phyloP scores from a whole-genome alignment of 2,329 filamentous ascomycete species.

The Xylariomycetidae sp. region DNA sequence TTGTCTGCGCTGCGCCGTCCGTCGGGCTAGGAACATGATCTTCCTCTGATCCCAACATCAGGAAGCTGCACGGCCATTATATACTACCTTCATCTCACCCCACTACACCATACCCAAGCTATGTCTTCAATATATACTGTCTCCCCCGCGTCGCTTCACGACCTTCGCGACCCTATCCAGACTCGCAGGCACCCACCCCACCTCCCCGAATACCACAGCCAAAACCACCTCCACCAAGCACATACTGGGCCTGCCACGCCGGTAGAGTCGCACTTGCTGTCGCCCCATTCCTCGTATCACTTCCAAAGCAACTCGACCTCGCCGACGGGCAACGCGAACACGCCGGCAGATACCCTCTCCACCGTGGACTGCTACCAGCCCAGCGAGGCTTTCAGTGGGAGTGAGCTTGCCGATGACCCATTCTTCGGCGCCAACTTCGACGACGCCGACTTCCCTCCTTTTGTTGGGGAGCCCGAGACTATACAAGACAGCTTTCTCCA shows the following conservation, averaged over 20 bases:
- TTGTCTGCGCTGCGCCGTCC: constrained; percentile 12
- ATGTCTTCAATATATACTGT: constrained; percentile 41
- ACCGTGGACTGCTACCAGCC: constrained; percentile 42
- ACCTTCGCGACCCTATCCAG: constrained; percentile 26
- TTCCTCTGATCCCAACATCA: constrained; percentile 14
- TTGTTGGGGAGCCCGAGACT: constrained; percentile 32
- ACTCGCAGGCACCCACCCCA: constrained; percentile 25
- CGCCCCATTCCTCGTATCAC: constrained; percentile 39
- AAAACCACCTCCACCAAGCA: constrained; percentile 15
- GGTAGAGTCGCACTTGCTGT: constrained; percentile 33
- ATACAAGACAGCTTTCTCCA: constrained; percentile 4
- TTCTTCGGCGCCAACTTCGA: constrained; percentile 47
- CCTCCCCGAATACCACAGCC: constrained; percentile 21
- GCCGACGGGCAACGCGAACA: constrained; percentile 34
- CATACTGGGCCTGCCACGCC: constrained; percentile 27
- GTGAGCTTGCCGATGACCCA: constrained; percentile 41
- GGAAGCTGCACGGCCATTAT: constrained; percentile 16
- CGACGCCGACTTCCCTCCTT: constrained; percentile 34
- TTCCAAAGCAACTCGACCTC: constrained; percentile 33
- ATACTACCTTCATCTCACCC: constrained; percentile 26
- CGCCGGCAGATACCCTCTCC: constrained; percentile 44
- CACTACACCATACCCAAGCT: constrained; percentile 21
- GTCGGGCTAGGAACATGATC: constrained; percentile 18
- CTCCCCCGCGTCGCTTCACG: constrained; percentile 33
- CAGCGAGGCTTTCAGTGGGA: constrained; percentile 36